phyloP scores from a whole-genome alignment of 1,284 basidiomycete genomes.

The Fomitopsis schrenkii region DNA sequence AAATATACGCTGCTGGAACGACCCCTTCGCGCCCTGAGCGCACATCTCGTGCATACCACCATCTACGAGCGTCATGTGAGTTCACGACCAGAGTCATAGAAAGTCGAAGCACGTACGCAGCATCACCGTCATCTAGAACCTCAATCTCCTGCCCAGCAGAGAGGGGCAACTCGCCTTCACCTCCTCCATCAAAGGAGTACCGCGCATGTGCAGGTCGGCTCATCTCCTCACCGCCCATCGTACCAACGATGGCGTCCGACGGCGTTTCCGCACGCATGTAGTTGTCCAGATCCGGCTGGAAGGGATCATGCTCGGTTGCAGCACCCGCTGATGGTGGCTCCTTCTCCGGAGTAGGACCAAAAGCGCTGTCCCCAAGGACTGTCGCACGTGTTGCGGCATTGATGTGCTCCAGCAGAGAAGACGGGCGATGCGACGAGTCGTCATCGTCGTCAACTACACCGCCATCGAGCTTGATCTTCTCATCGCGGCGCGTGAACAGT shows the following conservation, averaged over 20 bases:
- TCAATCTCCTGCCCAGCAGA: conserved; percentile 70
- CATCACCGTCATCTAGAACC: conserved; percentile 74
- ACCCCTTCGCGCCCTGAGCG: conserved; percentile 80
- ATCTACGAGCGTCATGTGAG: conserved; percentile 40
- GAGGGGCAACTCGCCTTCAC: conserved; percentile 72
- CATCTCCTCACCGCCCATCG: conserved; percentile 57
- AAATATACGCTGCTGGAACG: conserved; percentile 85
- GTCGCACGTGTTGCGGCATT: conserved; percentile 82
- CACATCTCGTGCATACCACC: conserved; percentile 88
- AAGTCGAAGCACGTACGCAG: conserved; percentile 53
- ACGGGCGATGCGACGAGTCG: conserved; percentile 70
- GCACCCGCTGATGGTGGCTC: conserved; percentile 37
- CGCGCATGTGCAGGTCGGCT: conserved; percentile 73
- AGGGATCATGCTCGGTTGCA: conserved; percentile 47
- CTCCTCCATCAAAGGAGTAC: conserved; percentile 75
- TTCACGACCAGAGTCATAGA: background rate
- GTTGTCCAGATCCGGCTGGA: conserved; percentile 69
- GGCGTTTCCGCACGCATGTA: conserved; percentile 76
- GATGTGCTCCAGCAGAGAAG: conserved; percentile 81
- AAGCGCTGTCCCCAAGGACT: conserved; percentile 61
- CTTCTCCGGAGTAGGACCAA: conserved; percentile 47
- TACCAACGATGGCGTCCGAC: conserved; percentile 63
- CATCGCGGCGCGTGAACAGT: conserved; percentile 76
- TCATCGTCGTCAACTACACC: conserved; percentile 70
- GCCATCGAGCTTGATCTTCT: conserved; percentile 57